Percentiles rank a stretch among this genome's conserved stretches.
Evolutionary conservation across 257 asterid genomes (phyloP).

Genomic region (Anisodus acutangulus): DNA sequence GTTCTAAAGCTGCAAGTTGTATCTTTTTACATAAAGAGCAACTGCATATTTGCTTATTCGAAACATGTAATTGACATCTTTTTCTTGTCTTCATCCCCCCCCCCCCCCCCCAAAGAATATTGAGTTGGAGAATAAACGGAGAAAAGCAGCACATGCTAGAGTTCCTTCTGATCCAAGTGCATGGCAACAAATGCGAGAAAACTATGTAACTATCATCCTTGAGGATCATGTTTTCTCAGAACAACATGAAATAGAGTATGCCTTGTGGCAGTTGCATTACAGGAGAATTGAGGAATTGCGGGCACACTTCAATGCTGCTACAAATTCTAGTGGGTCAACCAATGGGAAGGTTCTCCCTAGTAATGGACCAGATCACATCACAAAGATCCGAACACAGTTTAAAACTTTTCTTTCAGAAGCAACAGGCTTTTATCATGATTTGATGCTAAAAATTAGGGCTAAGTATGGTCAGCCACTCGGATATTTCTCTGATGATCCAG

Average conservation of each 20-base stretch:
- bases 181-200: constrained; percentile 97
- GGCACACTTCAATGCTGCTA: constrained; percentile 69
- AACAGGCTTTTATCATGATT: constrained; percentile 91
- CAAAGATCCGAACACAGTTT: constrained; percentile 85
- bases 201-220: constrained; percentile 85
- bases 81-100: background rate
- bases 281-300: constrained; percentile 91
- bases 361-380: constrained; percentile 68
- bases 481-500: constrained; percentile 64
- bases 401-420: constrained; percentile 94
- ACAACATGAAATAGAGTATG: constrained; percentile 81
- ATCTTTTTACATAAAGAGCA: background rate
- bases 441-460: constrained; percentile 84
- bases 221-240: constrained; percentile 91
- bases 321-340: constrained; percentile 60
- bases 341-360: constrained; percentile 69
- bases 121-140: constrained; percentile 81
- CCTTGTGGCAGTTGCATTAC: constrained; percentile 94
- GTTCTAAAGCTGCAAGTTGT: background rate
- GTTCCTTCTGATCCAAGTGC: constrained; percentile 88
- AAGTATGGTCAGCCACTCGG: constrained; percentile 85
- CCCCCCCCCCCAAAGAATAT: constrained; percentile 17
- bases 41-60: background rate
- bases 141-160: constrained; percentile 85
- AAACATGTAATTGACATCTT: constrained; percentile 2